Base-by-base conservation (phyloP, 2,329 filamentous ascomycete genomes). In the Verticillium tricorpus region DNA sequence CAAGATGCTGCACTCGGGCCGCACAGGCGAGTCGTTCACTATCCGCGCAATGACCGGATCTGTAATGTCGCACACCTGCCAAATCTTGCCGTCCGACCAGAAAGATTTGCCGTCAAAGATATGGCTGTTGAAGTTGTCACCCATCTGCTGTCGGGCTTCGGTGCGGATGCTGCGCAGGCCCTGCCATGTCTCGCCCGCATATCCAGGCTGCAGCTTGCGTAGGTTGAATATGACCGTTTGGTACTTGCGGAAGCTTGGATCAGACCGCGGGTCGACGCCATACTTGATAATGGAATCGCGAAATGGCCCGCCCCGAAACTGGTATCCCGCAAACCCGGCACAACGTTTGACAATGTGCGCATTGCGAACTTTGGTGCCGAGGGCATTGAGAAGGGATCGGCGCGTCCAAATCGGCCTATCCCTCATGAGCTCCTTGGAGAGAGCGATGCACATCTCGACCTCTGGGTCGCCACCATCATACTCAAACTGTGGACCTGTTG, bases 261-360 rank as follows among this genome's bases (percentile, higher is more conserved):
- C 89, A 15, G 78, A 84, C 39, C 95, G 86, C 3, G 95, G 95
- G 71, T 99, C 95, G 22, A 96, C 76, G 11, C 94, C 94, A 73
- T 93, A 95, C 56, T 85, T 87, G 65, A 97, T 86, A 60, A 97
- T 87, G 3, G 91, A 89, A 73, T 98, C 93, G 65, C 92, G 86
- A 90, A 92, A 99, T 0, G 95, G 93, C 0, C 95, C 95, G 25
- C 90, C 92, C 63, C 90, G 89, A 81, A 98, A 97, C 75, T 93
- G 92, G 76, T 97, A 99, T 9, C 91, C 93, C 5, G 92, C 87
- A 69, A 95, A 94, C 65, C 92, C 90, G 59, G 93, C 85, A 56
- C 91, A 91, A 70, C 89, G 85, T 69, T 92, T 90, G 63, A 97
- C 75, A 52, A 83, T 76, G 62, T 84, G 83, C 72, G 80, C 85